Evolutionary conservation across 805 yeast species (phyloP).

Genomic region (Pichia nakasei): DNA sequence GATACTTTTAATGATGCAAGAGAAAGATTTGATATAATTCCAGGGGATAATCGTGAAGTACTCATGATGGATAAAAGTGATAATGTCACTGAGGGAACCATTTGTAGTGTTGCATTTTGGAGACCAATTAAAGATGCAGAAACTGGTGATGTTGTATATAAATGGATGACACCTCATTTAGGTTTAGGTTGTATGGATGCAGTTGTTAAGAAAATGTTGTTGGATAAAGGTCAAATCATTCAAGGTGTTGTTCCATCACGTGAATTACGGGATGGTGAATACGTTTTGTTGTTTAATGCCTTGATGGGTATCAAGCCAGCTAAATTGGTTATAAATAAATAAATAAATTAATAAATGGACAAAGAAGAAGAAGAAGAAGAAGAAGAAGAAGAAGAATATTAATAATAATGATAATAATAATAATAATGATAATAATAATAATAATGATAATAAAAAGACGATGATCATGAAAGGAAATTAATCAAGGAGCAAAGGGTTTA

Average conservation of each 20-base stretch:
- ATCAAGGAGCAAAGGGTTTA: slow-evolving; percentile 26
- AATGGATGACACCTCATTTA: slow-evolving; percentile 79
- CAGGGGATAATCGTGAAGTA: slow-evolving; percentile 42
- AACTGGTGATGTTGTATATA: slow-evolving; percentile 25
- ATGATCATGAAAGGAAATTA: no score
- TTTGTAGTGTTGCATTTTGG: slow-evolving; percentile 67
- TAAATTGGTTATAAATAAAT: slow-evolving; percentile 20
- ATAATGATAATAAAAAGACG: no score
- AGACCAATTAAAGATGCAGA: slow-evolving; percentile 25
- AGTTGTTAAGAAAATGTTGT: slow-evolving; percentile 59
- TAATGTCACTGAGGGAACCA: slow-evolving; percentile 71
- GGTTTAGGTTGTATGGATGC: slow-evolving; percentile 81
- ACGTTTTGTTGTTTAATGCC: slow-evolving; percentile 70
- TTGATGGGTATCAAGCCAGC: slow-evolving; percentile 73
- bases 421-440: no score
- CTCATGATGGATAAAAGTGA: slow-evolving; percentile 53
- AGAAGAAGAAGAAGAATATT: no score
- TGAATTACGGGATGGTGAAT: slow-evolving; percentile 56
- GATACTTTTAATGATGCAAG: slow-evolving; percentile 57
- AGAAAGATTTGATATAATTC: slow-evolving; percentile 32
- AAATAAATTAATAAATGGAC: no score
- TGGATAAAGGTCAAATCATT: slow-evolving; percentile 20
- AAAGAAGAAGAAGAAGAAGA: no score
- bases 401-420: no score
- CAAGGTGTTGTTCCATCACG: slow-evolving; percentile 28